Evolutionary conservation across 1,139 yeast genomes (phyloP), one percentile per base, ranked within the genome.

Genomic region (Pichia sp.): DNA sequence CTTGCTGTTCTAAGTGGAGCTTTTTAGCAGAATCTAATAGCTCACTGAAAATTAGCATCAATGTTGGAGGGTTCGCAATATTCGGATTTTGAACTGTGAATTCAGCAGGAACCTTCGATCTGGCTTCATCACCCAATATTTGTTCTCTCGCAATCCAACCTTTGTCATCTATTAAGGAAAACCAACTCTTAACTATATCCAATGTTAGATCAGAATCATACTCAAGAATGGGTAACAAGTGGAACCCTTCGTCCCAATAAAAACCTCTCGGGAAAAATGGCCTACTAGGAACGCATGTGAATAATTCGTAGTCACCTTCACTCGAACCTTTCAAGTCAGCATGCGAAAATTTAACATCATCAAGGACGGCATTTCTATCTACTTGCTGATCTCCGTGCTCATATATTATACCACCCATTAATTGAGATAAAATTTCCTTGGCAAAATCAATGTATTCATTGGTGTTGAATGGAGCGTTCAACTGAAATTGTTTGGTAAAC

Each of bases 241-340:
- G 97, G 71, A 93, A 93, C 0, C 99, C 99, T 72, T 95, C 99
- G 70, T 95, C 99, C 99, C 99, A 93, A 66, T 89, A 89, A 66
- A 93, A 93, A 0, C 99, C 99, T 60, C 99, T 78, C 8, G 99
- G 98, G 71, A 93, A 93, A 65, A 89, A 89, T 0, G 97, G 90
- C 55, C 99, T 78, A 49, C 97, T 89, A 1, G 99, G 99, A 34
- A 90, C 95, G 46, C 90, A 76, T 0, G 95, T 81, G 63, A 90
- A 88, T 42, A 95, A 71, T 60, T 85, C 89, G 60, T 74, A 69
- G 1, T 92, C 90, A 0, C 89, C 90, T 64, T 86, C 93, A 4
- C 71, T 67, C 29, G 67, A 59, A 0, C 90, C 87, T 13, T 61
- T 70, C 26, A 86, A 75, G 26, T 78, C 73, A 30, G 79, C 76